Base-by-base conservation (phyloP, 176 grass and related monocot species). In the Oryza longistaminata region DNA sequence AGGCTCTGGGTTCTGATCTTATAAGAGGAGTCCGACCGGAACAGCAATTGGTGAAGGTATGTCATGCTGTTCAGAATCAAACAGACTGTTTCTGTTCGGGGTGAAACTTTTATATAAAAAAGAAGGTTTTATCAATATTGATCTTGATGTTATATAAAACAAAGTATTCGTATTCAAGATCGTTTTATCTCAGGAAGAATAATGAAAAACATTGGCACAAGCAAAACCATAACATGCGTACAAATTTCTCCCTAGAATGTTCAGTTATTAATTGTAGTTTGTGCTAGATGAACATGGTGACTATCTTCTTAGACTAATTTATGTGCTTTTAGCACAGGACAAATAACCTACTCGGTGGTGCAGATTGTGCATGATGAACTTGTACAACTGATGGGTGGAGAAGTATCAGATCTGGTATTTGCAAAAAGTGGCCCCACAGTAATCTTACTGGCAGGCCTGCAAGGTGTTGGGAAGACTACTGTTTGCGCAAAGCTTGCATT, bases 401-500 rank as follows among this genome's bases (percentile, higher is more conserved):
- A 95, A 81, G 91, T 95, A 73, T 93, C 93, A 21, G 96, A 98
- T 74, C 48, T 98, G 42, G 91, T 87, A 60, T 95, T 95, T 81
- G 77, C 96, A 66, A 92, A 98, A 79, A 67, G 85, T 85, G 96
- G 93, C 6, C 91, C 91, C 0, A 98, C 96, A 7, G 90, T 98
- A 13, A 95, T 98, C 45, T 79, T 98, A 66, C 68, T 98, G 70
- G 96, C 96, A 77, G 96, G 96, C 40, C 70, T 98, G 6, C 96
- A 98, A 85, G 96, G 96, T 85, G 96, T 98, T 81, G 96, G 96
- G 52, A 98, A 98, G 62, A 98, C 96, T 75, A 98, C 96, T 9
- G 89, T 98, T 81, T 98, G 93, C 68, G 88, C 93, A 67, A 98
- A 98, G 77, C 96, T 98, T 68, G 96, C 96, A 14, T 92, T 94